Evolutionary conservation across 345 rosid species (phyloP), one percentile per base, ranked within the genome.

Genomic region (Nephelium lappaceum): DNA sequence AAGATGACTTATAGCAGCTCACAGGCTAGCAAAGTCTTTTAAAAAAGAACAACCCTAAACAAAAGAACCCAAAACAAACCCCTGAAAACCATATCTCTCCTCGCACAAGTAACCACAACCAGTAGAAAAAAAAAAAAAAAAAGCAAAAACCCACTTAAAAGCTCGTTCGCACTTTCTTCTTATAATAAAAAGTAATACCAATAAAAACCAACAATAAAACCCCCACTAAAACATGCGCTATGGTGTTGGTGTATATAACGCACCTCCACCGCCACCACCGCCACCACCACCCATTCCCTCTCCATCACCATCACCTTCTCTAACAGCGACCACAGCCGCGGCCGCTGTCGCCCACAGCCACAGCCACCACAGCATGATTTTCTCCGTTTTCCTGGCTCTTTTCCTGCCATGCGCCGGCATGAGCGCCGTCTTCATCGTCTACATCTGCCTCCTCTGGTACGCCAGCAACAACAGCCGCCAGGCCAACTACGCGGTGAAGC

Each of bases 351-450:
- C 31, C 65, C 3, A 18, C n/a, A 14, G 23, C 49, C 3, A 69
- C 51, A 45, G 51, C 36, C 39, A 69, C 51, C 80, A 70, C 41
- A 63, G 58, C 64, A 88, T 91, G 95, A 73, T 93, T 2, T 78
- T 80, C 25, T 86, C 92, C 0, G 86, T 90, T 14, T 87, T 95
- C 67, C 23, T 93, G 73, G 95, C 89, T 21, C 92, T 95, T 7
- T 90, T 89, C n/a, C 79, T 93, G 9, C 95, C 97, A 0, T 87
- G 91, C 45, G 85, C 89, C 0, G 97, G 96, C 74, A 88, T 90
- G 92, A 85, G 92, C 74, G 83, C 83, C 0, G 79, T 90, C 18
- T 88, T 95, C 75, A 31, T 89, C 61, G 78, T 95, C 58, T 91
- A 91, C 72, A 64, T 93, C 39, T 88, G 87, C 65, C 87, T 91